Evolutionary conservation across 441 rosid species (phyloP).

Genomic region (Kokia cookei): DNA sequence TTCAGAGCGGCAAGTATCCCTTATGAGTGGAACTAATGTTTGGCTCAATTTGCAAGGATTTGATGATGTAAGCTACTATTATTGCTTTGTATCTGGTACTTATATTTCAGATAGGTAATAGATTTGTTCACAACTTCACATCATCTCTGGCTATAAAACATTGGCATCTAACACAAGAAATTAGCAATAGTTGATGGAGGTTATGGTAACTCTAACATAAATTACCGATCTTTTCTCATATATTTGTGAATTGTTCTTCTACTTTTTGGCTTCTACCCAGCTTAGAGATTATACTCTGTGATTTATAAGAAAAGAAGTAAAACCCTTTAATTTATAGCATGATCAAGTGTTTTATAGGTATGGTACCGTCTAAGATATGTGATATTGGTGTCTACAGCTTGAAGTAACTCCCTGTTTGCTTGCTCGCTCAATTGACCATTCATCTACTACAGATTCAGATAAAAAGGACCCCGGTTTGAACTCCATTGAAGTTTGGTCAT

Average conservation of each 20-base stretch:
- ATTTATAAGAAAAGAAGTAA: neutral
- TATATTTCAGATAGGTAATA: neutral
- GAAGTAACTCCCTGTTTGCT: conserved; percentile 86
- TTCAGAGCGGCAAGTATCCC: conserved; percentile 97
- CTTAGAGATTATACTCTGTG: neutral
- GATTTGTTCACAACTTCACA: conserved; percentile 1
- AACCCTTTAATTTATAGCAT: neutral
- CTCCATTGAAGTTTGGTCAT: conserved; percentile 60
- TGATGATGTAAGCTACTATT: conserved; percentile 57
- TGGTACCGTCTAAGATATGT: conserved; percentile 16
- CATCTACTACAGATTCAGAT: conserved; percentile 23
- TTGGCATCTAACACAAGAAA: neutral
- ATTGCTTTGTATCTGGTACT: neutral
- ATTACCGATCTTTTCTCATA: neutral
- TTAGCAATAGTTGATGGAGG: neutral
- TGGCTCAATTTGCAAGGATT: conserved; percentile 91
- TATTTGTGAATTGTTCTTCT: neutral
- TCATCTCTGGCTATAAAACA: neutral
- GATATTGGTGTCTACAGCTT: conserved; percentile 53
- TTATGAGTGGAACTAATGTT: conserved; percentile 95
- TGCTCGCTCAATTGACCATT: conserved; percentile 41
- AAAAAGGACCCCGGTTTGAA: conserved; percentile 30
- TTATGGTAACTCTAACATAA: neutral
- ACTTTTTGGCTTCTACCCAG: neutral
- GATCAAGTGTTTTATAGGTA: conserved; percentile 1